Conservation (phyloP, 768 basidiomycete species). For the Rhizopogon vulgaris region DNA sequence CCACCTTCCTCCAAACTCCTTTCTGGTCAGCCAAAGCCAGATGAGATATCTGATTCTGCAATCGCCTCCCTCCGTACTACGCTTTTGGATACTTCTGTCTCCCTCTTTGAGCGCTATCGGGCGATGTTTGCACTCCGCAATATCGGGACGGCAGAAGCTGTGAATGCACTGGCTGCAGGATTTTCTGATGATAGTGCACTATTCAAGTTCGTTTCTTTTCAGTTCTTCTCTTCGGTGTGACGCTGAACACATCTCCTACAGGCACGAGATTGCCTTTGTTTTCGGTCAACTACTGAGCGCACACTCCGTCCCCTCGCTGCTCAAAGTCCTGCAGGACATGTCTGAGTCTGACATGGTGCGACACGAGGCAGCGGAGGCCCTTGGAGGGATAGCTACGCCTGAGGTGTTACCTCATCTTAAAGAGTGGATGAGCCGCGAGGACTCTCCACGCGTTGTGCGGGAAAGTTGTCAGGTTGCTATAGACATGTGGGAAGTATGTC, state of each 20-base stretch:
- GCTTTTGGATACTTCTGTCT: constrained; percentile 58
- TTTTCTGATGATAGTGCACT: constrained; percentile 86
- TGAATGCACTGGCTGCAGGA: constrained; percentile 86
- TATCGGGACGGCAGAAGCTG: constrained; percentile 78
- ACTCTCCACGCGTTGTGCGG: constrained; percentile 83
- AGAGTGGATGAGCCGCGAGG: constrained; percentile 74
- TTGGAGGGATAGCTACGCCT: constrained; percentile 94
- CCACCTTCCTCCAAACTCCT: constrained; percentile 68
- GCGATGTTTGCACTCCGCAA: constrained; percentile 98
- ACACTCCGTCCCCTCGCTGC: constrained; percentile 80
- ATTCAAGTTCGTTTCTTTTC: constrained; percentile 65
- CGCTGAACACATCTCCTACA: constrained; percentile 23
- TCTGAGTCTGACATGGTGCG: constrained; percentile 94
- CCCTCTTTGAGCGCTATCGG: constrained; percentile 90
- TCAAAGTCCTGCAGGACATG: constrained; percentile 66
- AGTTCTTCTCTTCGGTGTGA: background rate
- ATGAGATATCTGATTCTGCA: constrained; percentile 39
- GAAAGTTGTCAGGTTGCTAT: constrained; percentile 96
- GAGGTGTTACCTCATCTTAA: constrained; percentile 84
- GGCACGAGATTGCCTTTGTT: constrained; percentile 97
- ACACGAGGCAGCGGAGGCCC: constrained; percentile 96
- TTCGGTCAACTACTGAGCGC: constrained; percentile 92
- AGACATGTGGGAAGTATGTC: constrained; percentile 90
- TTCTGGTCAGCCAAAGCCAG: constrained; percentile 44
- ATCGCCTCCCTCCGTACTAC: constrained; percentile 52